Base-by-base conservation (phyloP, 2,329 filamentous ascomycete genomes). In the Alternaria arbusti region DNA sequence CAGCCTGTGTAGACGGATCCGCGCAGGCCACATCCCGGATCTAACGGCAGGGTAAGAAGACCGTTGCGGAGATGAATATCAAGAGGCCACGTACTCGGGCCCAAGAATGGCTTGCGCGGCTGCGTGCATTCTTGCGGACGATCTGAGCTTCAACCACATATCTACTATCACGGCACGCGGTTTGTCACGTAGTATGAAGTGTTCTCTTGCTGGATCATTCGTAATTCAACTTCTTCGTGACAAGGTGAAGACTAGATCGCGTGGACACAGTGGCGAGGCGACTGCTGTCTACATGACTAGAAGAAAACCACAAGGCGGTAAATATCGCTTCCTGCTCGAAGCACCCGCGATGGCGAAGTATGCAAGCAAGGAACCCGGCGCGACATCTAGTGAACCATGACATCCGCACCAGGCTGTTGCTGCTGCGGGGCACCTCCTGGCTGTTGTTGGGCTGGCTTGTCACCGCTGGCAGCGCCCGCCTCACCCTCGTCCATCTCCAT, bases 401-500 rank as follows among this genome's bases (percentile, higher is more conserved):
- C 76, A 66, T 81, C 79, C 23, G 77, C 64, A 58, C 64, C 70
- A 45, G 72, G 63, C 57, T 75, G 70, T 57, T 70, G 68, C 57
- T 72, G 69, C 56, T 70, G 67, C 54, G 66, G 64, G 46, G 63
- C 66, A 26, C 59, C 66, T 15, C 59, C 69, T 32, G 73, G 68
- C 64, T 76, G 67, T 65, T 76, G 69, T 30, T 74, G 70, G 20
- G 57, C 67, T 55, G 58, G 54, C 59, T 78, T 74, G 67, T 82
- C 81, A 30, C 79, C 81, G 52, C 78, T 73, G 43, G 74, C 65
- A 50, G 71, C 75, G 32, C 43, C 64, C n/a, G 61, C 43, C 54
- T 83, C 81, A 60, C 85, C 85, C 45, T 87, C 86, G 23, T 83
- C 86, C 85, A 87, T 87, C 69, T 87, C 86, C 69, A 87, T 85